Percentiles rank a stretch among this genome's conserved stretches.
phyloP scores from a whole-genome alignment of 257 asterid genomes.

The Penstemon barbatus region DNA sequence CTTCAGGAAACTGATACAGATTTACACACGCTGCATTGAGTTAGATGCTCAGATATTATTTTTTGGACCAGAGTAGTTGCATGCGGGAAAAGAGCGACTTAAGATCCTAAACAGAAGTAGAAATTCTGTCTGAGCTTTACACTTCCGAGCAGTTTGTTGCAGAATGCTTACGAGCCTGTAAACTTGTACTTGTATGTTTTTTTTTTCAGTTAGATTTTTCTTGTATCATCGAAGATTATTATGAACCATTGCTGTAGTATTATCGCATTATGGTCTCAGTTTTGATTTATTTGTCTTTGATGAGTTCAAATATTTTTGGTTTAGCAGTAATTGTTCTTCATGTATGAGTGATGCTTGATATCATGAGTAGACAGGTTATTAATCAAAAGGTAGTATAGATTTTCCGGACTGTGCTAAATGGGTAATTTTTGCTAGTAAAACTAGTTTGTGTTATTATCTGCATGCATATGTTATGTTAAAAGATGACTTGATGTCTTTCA shows the following conservation, averaged over 20 bases:
- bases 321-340: not conserved
- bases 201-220: not conserved
- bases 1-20: slow-evolving; percentile 36
- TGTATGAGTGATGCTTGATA: not conserved
- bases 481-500: too few relatives aligned
- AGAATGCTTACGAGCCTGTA: slow-evolving; percentile 1
- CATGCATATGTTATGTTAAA: too few relatives aligned
- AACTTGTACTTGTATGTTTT: not conserved
- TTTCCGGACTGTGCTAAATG: too few relatives aligned
- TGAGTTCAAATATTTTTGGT: not conserved
- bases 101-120: not conserved
- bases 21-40: slow-evolving; percentile 14
- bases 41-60: not conserved
- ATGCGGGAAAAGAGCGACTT: not conserved
- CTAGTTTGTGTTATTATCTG: too few relatives aligned
- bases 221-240: not conserved
- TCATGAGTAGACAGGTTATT: not conserved
- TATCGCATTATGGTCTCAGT: not conserved
- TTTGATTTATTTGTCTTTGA: slow-evolving; percentile 4
- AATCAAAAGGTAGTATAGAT: not conserved
- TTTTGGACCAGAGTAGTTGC: not conserved
- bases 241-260: slow-evolving; percentile 19
- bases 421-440: too few relatives aligned
- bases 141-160: not conserved
- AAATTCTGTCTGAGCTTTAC: not conserved